phyloP scores from a whole-genome alignment of 768 basidiomycete species.

The Strobilomyces dryophilus region DNA sequence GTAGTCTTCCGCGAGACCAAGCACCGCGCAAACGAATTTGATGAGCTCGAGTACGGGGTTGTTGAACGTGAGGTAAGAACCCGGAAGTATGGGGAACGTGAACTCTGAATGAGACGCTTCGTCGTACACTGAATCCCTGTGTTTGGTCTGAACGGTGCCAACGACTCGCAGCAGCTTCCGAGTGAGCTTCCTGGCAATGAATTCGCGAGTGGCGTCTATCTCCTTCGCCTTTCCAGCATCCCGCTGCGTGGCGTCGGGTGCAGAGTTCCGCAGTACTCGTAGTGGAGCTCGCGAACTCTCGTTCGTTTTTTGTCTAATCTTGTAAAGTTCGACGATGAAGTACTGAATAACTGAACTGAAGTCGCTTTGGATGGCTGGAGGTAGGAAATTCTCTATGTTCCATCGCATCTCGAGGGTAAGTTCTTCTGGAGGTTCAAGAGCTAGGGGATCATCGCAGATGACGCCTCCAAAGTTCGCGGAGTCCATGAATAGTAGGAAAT shows the following conservation, averaged over 20 bases:
- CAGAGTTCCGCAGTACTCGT: slow-evolving; percentile 61
- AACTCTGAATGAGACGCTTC: slow-evolving; percentile 54
- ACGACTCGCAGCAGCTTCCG: slow-evolving; percentile 73
- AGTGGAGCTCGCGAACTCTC: slow-evolving; percentile 65
- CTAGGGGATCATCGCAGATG: slow-evolving; percentile 75
- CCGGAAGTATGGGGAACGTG: slow-evolving; percentile 82
- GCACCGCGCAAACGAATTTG: slow-evolving; percentile 82
- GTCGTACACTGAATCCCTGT: slow-evolving; percentile 56
- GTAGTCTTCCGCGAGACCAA: slow-evolving; percentile 75
- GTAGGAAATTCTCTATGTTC: slow-evolving; percentile 91
- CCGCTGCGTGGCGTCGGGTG: slow-evolving; percentile 58
- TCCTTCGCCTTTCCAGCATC: slow-evolving; percentile 71
- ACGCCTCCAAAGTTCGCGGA: slow-evolving; percentile 87
- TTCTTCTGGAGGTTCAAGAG: slow-evolving; percentile 62
- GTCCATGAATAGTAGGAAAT: slow-evolving; percentile 95
- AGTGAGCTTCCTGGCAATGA: slow-evolving; percentile 77
- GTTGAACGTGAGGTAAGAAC: slow-evolving; percentile 71
- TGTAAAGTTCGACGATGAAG: slow-evolving; percentile 84
- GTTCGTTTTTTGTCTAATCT: slow-evolving; percentile 60
- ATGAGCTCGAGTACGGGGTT: slow-evolving; percentile 86
- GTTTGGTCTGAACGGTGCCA: slow-evolving; percentile 54
- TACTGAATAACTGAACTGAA: slow-evolving; percentile 71
- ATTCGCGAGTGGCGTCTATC: slow-evolving; percentile 61
- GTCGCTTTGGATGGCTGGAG: slow-evolving; percentile 72
- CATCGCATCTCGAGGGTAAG: slow-evolving; percentile 80